Conservation (phyloP, 805 yeast species). For the Candida cerambycidarum region DNA sequence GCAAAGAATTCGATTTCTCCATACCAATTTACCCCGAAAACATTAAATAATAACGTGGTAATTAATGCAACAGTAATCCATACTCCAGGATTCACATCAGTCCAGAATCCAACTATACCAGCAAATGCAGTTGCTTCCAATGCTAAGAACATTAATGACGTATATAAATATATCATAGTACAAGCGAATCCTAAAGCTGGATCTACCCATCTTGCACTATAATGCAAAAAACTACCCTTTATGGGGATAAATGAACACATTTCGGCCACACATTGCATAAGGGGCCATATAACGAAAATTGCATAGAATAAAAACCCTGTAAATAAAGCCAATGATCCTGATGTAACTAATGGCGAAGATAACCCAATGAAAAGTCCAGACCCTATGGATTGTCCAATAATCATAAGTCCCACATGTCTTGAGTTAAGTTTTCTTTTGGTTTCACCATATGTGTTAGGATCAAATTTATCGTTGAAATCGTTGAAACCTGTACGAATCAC, state of each 20-base stretch:
- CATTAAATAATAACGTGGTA: constrained; percentile 27
- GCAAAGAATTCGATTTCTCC: constrained; percentile 47
- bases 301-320: constrained; percentile 32
- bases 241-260: constrained; percentile 39
- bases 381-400: constrained; percentile 37
- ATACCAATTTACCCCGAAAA: constrained; percentile 33
- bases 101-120: constrained; percentile 30
- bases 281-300: constrained; percentile 31
- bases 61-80: constrained; percentile 30
- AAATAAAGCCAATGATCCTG: constrained; percentile 36
- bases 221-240: constrained; percentile 35
- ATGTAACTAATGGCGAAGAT: constrained; percentile 27
- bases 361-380: constrained; percentile 37
- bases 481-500: constrained; percentile 7
- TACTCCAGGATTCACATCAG: constrained; percentile 31
- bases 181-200: constrained; percentile 38
- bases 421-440: constrained; percentile 29
- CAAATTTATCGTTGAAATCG: constrained; percentile 26
- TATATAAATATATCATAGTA: constrained; percentile 32
- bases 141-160: constrained; percentile 33
- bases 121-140: constrained; percentile 35
- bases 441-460: constrained; percentile 27
- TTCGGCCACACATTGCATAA: constrained; percentile 38
- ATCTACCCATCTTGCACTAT: constrained; percentile 34
- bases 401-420: constrained; percentile 36